Percentiles rank a stretch among this genome's conserved stretches.
These are phyloP conservation scores for Termitomyces eurrhizus DNA, from an alignment of 768 basidiomycete species.

Conservation along the genomic window DNA sequence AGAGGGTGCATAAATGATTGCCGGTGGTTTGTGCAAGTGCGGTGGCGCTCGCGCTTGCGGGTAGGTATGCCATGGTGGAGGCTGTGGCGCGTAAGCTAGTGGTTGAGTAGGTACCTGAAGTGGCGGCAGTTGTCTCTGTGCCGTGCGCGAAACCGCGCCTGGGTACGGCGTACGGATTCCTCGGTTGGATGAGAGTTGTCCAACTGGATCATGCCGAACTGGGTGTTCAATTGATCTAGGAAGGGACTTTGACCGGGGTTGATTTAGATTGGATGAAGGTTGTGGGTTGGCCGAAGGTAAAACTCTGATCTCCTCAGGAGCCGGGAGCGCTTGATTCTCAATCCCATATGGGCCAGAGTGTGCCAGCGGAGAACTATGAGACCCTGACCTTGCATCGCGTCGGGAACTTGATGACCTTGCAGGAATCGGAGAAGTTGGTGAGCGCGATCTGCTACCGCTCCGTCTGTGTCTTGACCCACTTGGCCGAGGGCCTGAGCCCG, in stretches of 20 bases:
- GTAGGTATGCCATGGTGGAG: conserved; percentile 33
- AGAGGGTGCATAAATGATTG: conserved; percentile 58
- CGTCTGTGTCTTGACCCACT: conserved; percentile 20
- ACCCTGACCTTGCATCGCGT: conserved; percentile 37
- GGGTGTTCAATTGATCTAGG: conserved; percentile 34
- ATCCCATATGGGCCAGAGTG: conserved; percentile 23
- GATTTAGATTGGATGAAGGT: conserved; percentile 25
- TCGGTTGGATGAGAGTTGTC: conserved; percentile 20
- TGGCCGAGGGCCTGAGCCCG: conserved; percentile 18
- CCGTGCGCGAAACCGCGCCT: conserved; percentile 4
- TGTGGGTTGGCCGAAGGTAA: conserved; percentile 45
- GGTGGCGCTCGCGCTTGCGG: conserved; percentile 21
- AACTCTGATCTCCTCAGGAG: conserved; percentile 62
- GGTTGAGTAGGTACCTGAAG: conserved; percentile 3
- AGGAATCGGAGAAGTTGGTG: conserved; percentile 22
- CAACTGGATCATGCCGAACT: conserved; percentile 15
- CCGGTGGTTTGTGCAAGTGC: conserved; percentile 40
- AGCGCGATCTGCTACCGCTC: conserved; percentile 22
- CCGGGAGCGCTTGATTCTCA: conserved; percentile 21
- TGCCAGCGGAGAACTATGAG: conserved; percentile 29
- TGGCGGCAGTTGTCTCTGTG: conserved; percentile 6
- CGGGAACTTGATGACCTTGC: conserved; percentile 21
- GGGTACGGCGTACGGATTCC: conserved; percentile 17
- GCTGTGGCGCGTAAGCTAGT: conserved; percentile 17
- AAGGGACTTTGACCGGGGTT: conserved; percentile 43